Conservation (phyloP, 2,329 filamentous ascomycete species). For the Venturia asperata region DNA sequence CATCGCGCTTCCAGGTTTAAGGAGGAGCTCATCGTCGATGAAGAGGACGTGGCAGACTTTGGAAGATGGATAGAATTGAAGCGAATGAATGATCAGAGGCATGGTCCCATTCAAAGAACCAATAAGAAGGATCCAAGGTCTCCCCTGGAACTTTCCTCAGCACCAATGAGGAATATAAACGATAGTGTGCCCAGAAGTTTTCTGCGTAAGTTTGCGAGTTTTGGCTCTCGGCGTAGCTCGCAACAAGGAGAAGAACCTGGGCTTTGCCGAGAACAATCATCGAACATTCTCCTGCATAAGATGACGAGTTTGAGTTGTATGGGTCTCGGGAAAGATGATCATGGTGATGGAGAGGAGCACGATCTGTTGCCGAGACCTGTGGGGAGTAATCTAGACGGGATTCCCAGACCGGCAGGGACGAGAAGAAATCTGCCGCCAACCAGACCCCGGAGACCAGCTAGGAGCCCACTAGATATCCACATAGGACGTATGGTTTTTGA, state of each 20-base stretch:
- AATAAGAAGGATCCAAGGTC: neutral
- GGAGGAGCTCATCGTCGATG: neutral
- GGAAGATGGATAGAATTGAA: neutral
- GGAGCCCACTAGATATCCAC: neutral
- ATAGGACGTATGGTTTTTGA: neutral
- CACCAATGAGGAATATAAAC: neutral
- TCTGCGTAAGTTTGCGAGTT: neutral
- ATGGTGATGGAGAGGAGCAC: neutral
- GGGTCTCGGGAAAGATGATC: neutral
- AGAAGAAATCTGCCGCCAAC: neutral
- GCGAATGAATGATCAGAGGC: neutral
- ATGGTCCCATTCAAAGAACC: neutral
- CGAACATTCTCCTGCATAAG: neutral
- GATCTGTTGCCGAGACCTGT: neutral
- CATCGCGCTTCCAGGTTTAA: neutral
- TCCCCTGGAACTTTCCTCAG: neutral
- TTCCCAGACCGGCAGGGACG: neutral
- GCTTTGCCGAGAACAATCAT: neutral
- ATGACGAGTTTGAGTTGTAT: neutral
- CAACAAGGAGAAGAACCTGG: neutral
- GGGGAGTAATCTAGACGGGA: neutral
- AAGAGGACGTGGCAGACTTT: slow-evolving; percentile 5
- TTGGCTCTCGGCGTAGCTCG: neutral
- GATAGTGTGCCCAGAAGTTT: neutral
- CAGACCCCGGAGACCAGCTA: neutral